Base-by-base conservation (phyloP, 2,329 filamentous ascomycete species). In the Pestalotiopsis sp. region DNA sequence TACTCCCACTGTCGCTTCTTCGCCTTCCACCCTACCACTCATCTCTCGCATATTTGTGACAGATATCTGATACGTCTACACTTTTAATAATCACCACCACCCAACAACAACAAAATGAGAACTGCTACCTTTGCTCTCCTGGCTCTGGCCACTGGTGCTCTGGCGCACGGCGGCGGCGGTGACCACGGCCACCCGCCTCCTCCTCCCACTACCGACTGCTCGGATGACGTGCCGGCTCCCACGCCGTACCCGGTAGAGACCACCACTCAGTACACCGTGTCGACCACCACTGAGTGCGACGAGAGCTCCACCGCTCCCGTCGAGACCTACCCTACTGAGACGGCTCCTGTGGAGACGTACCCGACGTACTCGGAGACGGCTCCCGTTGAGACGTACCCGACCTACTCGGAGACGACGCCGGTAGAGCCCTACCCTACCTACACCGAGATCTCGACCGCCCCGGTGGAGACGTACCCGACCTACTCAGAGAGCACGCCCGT, bases 81-180 rank as follows among this genome's bases (percentile, higher is more conserved):
- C 31, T 60, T 12, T 17, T 20, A 25, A 60, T 17, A 36, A 4
- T 61, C 36, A n/a, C 36, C 49, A 25, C 20, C 38, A 12, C 25
- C 27, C 27, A 58, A n/a, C 12, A 59, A 55, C 31, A 31, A 31
- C 59, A 69, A 41, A 4, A 67, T 67, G 68, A 69, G 60, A 57
- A 60, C 62, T 23, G 39, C 39, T 3, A 49, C 58, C 23, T 41
- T 69, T 31, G 39, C 14, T 60, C 38, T 64, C 55, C 41, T 67
- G 36, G 62, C 68, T 31, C 38, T 69, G 52, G 68, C 68, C 65
- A 62, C 65, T 38, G 64, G 64, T 65, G 59, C 31, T 11, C 31
- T 38, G 27, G 59, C 59, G 27, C 64, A 58, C 41, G 64, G 64
- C 45, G 52, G 27, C 20, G 20, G 39, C 41, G 39, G 41, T 64